These are phyloP conservation scores for Bruguiera parviflora DNA, from an alignment of 345 rosid species.

Conservation along the genomic window DNA sequence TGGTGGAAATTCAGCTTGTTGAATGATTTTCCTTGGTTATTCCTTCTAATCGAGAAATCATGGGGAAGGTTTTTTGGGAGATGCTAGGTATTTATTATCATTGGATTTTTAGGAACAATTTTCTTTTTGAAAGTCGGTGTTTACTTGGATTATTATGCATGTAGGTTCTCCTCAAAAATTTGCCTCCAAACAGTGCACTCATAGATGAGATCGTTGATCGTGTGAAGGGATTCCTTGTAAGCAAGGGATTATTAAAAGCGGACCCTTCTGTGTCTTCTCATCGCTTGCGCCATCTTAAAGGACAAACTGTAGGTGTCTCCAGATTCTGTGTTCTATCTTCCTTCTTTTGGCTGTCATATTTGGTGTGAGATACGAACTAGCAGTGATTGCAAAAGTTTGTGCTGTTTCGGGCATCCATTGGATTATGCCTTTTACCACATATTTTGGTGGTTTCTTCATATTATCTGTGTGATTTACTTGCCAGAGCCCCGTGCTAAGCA, in stretches of 20 bases:
- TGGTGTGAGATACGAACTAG: neutral
- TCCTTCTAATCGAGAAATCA: neutral
- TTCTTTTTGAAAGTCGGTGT: neutral
- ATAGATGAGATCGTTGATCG: constrained; percentile 85
- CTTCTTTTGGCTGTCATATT: neutral
- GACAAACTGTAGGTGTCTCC: constrained; percentile 56
- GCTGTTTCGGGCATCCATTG: neutral
- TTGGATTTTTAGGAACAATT: neutral
- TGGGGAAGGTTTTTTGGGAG: too few relatives aligned
- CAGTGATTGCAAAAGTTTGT: neutral
- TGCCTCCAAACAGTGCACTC: constrained; percentile 87
- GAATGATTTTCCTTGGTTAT: neutral
- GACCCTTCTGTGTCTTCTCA: constrained; percentile 67
- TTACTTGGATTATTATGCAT: neutral
- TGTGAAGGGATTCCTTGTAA: constrained; percentile 81
- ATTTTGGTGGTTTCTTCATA: neutral
- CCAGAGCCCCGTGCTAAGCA: too few relatives aligned
- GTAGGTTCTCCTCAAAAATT: constrained; percentile 82
- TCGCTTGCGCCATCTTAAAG: constrained; percentile 60
- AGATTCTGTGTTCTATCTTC: neutral
- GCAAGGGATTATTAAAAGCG: constrained; percentile 82
- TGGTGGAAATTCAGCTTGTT: constrained; percentile 6
- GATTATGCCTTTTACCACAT: neutral
- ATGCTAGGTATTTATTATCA: too few relatives aligned
- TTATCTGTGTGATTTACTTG: too few relatives aligned